Evolutionary conservation across 768 basidiomycete genomes (phyloP).

Genomic region (Tephrocybe sp.): DNA sequence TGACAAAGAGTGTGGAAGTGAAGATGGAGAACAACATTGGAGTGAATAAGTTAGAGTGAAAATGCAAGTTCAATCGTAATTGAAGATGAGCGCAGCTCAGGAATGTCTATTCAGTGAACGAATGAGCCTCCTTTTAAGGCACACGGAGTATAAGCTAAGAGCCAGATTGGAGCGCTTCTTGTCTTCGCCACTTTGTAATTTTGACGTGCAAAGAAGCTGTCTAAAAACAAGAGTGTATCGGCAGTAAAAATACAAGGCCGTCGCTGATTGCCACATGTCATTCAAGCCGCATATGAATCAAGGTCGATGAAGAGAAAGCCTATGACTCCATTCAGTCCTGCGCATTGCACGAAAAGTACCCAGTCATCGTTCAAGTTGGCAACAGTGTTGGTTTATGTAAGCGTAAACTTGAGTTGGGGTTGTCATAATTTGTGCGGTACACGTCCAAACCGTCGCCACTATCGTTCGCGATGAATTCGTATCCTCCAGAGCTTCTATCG

Average conservation of each 20-base stretch:
- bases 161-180: conserved; percentile 2
- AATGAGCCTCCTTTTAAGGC: neutral
- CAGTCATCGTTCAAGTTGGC: too few relatives aligned
- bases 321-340: too few relatives aligned
- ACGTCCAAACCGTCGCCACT: neutral
- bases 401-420: too few relatives aligned
- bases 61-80: neutral
- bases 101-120: neutral
- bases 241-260: neutral
- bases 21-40: conserved; percentile 5
- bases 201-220: neutral
- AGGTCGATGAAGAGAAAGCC: too few relatives aligned
- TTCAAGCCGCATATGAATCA: too few relatives aligned
- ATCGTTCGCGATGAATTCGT: conserved; percentile 74
- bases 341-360: too few relatives aligned
- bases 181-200: neutral
- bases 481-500: conserved; percentile 85
- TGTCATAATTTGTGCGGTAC: too few relatives aligned
- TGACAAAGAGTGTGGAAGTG: conserved; percentile 4
- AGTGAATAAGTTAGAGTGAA: neutral
- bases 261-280: too few relatives aligned
- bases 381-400: too few relatives aligned
- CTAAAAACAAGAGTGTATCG: neutral
- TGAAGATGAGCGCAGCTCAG: conserved; percentile 4
- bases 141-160: neutral